Base-by-base conservation (phyloP, 257 asterid genomes). In the Hygrophila difformis region DNA sequence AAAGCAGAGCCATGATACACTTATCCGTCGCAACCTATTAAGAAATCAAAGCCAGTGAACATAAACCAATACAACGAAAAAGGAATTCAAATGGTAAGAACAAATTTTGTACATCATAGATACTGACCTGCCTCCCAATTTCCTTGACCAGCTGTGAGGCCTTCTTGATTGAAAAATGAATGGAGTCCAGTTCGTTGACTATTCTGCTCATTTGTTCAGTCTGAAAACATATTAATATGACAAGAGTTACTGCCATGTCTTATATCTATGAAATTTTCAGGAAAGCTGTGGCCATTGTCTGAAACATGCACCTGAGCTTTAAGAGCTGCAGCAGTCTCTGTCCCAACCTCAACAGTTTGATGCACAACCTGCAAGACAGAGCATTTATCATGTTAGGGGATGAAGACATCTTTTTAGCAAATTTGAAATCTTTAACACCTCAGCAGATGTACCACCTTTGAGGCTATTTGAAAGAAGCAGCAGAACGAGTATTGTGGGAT, bases 161-260 rank as follows among this genome's bases (percentile, higher is more conserved):
- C 69, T 82, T 91, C 76, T 91, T 91, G 58, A 91, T 73, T 12
- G 99, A 91, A 49, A 91, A 91, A 62, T 91, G 95, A 42, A 91
- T 86, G 7, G 96, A 77, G 70, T 91, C 99, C 73, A 91, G 68
- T 71, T 91, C 99, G 36, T 91, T 82, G 37, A 91, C 99, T 13
- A 91, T 74, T 63, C 99, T 74, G 65, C 96, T 86, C 99, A 91
- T 91, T 78, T 91, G 96, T 55, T 91, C 96, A 51, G 96, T 91
- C 99, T 91, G 71, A 56, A 64, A 44, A 65, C 24, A 47, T 49
- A 64, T 20, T 47, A 41, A 62, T 44, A 55, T 15, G 56, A 40
- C 17, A 33, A 47, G 37, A 34, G 8, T 57, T 53, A 20, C 36
- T 50, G 39, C 50, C 57, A 53, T 29, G 34, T 52, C 24, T 34